Percentiles rank a stretch among this genome's conserved stretches.
Evolutionary conservation across 2,329 filamentous ascomycete species (phyloP).

Genomic region (Juglanconis juglandina): DNA sequence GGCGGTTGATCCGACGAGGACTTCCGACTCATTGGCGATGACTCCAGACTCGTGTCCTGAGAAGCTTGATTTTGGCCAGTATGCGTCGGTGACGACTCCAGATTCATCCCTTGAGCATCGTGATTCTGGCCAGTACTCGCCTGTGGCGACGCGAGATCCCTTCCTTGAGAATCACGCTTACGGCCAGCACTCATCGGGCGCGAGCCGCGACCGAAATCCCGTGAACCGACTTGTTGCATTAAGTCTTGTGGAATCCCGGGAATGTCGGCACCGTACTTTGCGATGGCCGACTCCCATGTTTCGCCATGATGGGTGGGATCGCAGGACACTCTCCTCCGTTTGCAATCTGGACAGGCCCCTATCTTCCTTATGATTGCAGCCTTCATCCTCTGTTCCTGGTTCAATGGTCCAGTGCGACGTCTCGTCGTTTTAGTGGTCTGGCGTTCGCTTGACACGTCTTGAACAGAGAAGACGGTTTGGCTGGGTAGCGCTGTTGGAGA

Average conservation of each 20-base stretch:
- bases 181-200: not conserved
- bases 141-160: slow-evolving; percentile 1
- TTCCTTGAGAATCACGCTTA: slow-evolving; percentile 22
- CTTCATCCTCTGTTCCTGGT: slow-evolving; percentile 55
- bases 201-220: not conserved
- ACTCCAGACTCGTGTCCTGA: not conserved
- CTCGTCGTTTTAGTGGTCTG: slow-evolving; percentile 54
- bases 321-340: slow-evolving; percentile 51
- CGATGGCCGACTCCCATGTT: slow-evolving; percentile 1
- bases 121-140: slow-evolving; percentile 34
- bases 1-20: slow-evolving; percentile 37
- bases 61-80: slow-evolving; percentile 29
- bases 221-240: not conserved
- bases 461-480: slow-evolving; percentile 53
- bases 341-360: slow-evolving; percentile 55
- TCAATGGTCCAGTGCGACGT: slow-evolving; percentile 57
- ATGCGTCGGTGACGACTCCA: slow-evolving; percentile 40
- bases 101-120: slow-evolving; percentile 53
- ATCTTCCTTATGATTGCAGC: slow-evolving; percentile 58
- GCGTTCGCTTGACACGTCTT: slow-evolving; percentile 53
- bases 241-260: slow-evolving; percentile 17
- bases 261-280: slow-evolving; percentile 14
- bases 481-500: slow-evolving; percentile 41
- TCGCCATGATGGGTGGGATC: not conserved
- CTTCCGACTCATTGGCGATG: not conserved